These are phyloP conservation scores for Lecanicillium sp. DNA, from an alignment of 2,329 filamentous ascomycete species.

Conservation along the genomic window DNA sequence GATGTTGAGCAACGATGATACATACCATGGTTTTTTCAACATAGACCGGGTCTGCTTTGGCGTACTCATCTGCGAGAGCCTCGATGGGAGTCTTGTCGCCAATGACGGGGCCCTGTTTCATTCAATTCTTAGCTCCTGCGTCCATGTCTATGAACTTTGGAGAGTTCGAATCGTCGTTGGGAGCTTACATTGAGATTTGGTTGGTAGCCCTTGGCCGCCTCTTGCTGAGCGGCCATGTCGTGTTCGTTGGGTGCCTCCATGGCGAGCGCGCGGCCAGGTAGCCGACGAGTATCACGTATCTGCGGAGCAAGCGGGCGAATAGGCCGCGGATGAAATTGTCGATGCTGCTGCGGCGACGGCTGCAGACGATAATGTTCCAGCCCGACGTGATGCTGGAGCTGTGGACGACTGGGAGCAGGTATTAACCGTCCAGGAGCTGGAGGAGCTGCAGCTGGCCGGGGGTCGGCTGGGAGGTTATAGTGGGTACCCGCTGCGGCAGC, in stretches of 20 bases:
- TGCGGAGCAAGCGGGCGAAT: background rate
- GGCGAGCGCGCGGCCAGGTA: slow-evolving; percentile 14
- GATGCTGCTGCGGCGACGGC: background rate
- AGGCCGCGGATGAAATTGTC: background rate
- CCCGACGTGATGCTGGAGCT: slow-evolving; percentile 14
- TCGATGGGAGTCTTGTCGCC: slow-evolving; percentile 71
- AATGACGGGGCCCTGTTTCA: slow-evolving; percentile 71
- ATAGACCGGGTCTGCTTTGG: slow-evolving; percentile 77
- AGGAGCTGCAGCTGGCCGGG: no score
- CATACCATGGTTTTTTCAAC: slow-evolving; percentile 81
- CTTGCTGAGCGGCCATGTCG: slow-evolving; percentile 53
- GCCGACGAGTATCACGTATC: no score
- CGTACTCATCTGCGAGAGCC: slow-evolving; percentile 77
- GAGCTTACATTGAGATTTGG: slow-evolving; percentile 48
- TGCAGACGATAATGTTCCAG: slow-evolving; percentile 15
- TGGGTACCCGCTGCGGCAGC: background rate
- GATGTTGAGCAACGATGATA: slow-evolving; percentile 16
- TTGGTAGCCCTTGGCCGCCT: slow-evolving; percentile 53
- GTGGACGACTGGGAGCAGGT: background rate
- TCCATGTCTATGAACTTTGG: slow-evolving; percentile 14
- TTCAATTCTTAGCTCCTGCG: background rate
- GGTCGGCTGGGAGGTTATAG: background rate
- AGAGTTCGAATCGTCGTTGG: background rate
- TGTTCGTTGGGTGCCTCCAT: slow-evolving; percentile 32
- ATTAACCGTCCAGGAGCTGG: background rate